Conservation (phyloP, 139 green algal genomes). For the Haematococcus sp. region DNA sequence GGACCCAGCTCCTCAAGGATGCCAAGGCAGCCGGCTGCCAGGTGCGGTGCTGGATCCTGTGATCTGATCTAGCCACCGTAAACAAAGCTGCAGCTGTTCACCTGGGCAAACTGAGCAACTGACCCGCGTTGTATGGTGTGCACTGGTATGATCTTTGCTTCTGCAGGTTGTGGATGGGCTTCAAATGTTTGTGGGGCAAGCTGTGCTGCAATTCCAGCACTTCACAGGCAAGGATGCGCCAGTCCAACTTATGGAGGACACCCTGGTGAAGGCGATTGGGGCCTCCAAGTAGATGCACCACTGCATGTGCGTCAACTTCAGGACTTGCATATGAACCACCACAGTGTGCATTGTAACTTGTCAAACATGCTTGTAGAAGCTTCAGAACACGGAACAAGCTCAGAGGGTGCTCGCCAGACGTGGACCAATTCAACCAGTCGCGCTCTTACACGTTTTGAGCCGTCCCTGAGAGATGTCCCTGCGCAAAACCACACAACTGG, state of each 20-base stretch:
- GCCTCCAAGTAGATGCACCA: no score
- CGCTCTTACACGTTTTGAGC: no score
- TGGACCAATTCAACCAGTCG: no score
- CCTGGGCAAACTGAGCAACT: background rate
- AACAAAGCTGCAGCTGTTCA: background rate
- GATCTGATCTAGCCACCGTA: no score
- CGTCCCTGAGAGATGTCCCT: no score
- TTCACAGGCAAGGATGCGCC: constrained; percentile 66
- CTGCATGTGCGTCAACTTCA: no score
- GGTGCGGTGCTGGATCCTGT: constrained; percentile 5
- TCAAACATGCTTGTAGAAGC: no score
- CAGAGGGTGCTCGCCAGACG: no score
- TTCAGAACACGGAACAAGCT: no score
- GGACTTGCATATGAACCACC: no score
- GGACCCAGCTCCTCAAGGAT: constrained; percentile 76
- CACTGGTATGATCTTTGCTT: background rate
- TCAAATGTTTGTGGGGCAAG: constrained; percentile 99
- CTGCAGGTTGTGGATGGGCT: constrained; percentile 48
- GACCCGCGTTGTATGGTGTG: background rate
- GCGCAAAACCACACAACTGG: no score
- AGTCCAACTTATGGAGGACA: constrained; percentile 58
- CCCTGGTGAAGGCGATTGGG: constrained; percentile 33
- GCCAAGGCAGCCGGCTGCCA: constrained; percentile 42
- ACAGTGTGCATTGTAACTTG: no score
- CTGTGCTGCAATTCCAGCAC: constrained; percentile 85